Evolutionary conservation across 106 monocot genomes (phyloP).

Genomic region (Dendrobium catenatum): DNA sequence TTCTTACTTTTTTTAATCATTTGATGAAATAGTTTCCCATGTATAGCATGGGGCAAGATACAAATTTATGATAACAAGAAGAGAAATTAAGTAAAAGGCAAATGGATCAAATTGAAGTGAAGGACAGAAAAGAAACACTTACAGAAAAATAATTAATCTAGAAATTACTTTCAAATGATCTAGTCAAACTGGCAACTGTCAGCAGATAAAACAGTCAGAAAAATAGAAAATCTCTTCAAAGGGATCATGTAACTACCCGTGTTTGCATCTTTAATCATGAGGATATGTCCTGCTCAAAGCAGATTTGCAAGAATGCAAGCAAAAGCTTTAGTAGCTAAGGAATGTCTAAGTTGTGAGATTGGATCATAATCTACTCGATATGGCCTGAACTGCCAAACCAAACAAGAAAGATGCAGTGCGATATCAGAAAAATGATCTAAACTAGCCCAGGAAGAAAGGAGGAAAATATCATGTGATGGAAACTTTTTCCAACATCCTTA

Average conservation of each 20-base stretch:
- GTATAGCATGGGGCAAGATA: not conserved
- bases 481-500: not conserved
- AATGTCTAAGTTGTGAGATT: no score
- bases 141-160: not conserved
- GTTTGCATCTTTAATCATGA: not conserved
- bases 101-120: not conserved
- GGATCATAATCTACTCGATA: no score
- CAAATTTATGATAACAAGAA: not conserved
- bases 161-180: not conserved
- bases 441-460: not conserved
- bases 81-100: not conserved
- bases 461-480: not conserved
- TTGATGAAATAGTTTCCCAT: not conserved
- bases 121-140: not conserved
- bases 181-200: not conserved
- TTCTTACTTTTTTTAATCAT: not conserved
- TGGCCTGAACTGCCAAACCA: no score
- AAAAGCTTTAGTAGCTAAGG: not conserved
- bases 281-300: not conserved
- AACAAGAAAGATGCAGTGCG: no score
- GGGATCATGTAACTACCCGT: not conserved
- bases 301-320: no score
- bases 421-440: no score
- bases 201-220: not conserved
- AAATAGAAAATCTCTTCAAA: not conserved